A percentile compares a stretch with the other conserved stretches of the same genome.
Evolutionary conservation across 1,284 basidiomycete species (phyloP).

Genomic region (Marasmius sp.): DNA sequence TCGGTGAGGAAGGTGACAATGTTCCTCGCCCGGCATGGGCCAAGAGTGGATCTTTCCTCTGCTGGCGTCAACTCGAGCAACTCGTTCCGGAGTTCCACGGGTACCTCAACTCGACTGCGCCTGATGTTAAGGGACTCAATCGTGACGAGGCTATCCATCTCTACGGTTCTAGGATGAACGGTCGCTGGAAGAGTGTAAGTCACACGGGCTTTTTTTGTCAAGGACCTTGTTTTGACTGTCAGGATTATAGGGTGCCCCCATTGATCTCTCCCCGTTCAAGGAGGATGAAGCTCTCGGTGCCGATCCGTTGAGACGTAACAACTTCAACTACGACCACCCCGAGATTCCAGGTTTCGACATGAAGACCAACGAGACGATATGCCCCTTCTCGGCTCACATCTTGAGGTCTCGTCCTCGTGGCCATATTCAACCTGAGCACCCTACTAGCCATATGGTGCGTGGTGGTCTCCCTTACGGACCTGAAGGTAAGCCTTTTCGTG

Average conservation of each 20-base stretch:
- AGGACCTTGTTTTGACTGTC: too few relatives aligned
- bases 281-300: conserved; percentile 31
- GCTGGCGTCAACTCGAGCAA: conserved; percentile 22
- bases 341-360: conserved; percentile 9
- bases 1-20: conserved; percentile 23
- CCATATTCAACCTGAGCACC: too few relatives aligned
- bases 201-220: too few relatives aligned
- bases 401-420: too few relatives aligned
- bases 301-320: conserved; percentile 33
- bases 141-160: conserved; percentile 20
- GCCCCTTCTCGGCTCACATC: too few relatives aligned
- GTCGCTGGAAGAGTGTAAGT: conserved; percentile 30
- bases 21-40: conserved; percentile 20
- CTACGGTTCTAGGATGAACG: conserved; percentile 28
- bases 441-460: too few relatives aligned
- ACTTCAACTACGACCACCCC: conserved; percentile 29
- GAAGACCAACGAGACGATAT: too few relatives aligned
- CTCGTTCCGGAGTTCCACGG: conserved; percentile 24
- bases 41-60: conserved; percentile 25
- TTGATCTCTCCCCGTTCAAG: conserved; percentile 15
- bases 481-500: too few relatives aligned
- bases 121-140: conserved; percentile 14
- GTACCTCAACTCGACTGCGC: conserved; percentile 23
- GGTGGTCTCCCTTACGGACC: too few relatives aligned
- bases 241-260: too few relatives aligned